A percentile compares a stretch with the other conserved stretches of the same genome.
Conservation (phyloP, 352 stramenopile species). For the Aphanomyces cochlioides region DNA sequence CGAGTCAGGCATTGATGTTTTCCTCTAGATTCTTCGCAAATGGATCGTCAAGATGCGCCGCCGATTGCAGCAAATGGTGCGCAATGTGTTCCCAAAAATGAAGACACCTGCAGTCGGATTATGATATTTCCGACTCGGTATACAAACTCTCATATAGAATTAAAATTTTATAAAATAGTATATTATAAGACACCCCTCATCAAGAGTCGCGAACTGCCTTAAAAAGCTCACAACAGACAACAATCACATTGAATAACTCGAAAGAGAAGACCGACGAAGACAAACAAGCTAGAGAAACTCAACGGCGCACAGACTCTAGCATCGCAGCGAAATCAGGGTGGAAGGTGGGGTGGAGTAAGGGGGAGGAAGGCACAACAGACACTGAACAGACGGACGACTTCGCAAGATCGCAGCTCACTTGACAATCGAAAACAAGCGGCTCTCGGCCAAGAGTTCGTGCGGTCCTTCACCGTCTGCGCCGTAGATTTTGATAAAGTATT, state of each 20-base stretch:
- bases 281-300: no score
- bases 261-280: no score
- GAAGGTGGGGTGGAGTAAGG: neutral
- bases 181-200: no score
- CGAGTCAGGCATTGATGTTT: no score
- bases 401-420: slow-evolving; percentile 11
- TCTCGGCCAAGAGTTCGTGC: slow-evolving; percentile 21
- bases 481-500: slow-evolving; percentile 88
- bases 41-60: slow-evolving; percentile 24
- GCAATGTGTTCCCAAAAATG: slow-evolving; percentile 21
- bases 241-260: no score
- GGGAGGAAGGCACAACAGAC: neutral
- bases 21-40: slow-evolving; percentile 12
- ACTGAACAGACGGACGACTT: neutral
- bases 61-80: slow-evolving; percentile 16
- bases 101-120: neutral
- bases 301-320: no score
- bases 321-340: no score
- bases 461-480: slow-evolving; percentile 56
- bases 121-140: neutral
- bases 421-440: slow-evolving; percentile 22
- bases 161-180: no score
- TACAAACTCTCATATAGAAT: no score
- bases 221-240: no score
- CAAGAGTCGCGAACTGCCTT: no score